A percentile compares a stretch with the other conserved stretches of the same genome.
These are phyloP conservation scores for Ilyonectria destructans DNA, from an alignment of 2,329 filamentous ascomycete genomes.

Conservation along the genomic window DNA sequence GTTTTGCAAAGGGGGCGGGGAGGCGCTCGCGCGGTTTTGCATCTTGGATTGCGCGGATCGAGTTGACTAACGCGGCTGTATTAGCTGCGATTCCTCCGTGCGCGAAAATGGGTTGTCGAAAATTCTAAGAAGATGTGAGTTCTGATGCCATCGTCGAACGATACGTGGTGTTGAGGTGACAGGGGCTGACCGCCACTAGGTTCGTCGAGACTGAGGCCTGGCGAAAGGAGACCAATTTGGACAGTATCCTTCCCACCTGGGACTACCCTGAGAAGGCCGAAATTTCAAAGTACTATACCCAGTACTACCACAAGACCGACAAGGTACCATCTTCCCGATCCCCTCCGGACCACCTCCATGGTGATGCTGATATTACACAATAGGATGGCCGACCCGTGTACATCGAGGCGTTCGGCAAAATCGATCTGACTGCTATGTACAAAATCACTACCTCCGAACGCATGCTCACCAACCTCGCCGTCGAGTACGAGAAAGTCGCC, in stretches of 20 bases:
- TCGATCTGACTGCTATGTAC: slow-evolving; percentile 91
- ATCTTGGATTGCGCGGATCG: neutral
- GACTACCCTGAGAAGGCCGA: slow-evolving; percentile 89
- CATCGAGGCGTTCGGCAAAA: slow-evolving; percentile 95
- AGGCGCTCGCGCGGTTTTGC: neutral
- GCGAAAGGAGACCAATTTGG: slow-evolving; percentile 89
- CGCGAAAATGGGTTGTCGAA: slow-evolving; percentile 94
- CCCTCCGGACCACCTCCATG: slow-evolving; percentile 11
- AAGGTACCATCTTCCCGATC: slow-evolving; percentile 68
- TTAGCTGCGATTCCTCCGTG: slow-evolving; percentile 90
- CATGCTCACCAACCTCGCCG: slow-evolving; percentile 96
- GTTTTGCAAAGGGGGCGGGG: slow-evolving; percentile 47
- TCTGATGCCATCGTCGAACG: slow-evolving; percentile 33
- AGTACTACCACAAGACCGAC: slow-evolving; percentile 99
- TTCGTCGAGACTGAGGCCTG: slow-evolving; percentile 93
- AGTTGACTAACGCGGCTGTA: slow-evolving; percentile 6
- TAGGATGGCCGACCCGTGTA: slow-evolving; percentile 97
- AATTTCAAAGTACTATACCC: slow-evolving; percentile 93
- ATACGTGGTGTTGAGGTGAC: slow-evolving; percentile 34
- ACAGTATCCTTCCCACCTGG: slow-evolving; percentile 85
- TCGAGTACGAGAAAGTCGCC: slow-evolving; percentile 97
- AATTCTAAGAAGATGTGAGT: slow-evolving; percentile 86
- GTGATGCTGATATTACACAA: slow-evolving; percentile 36
- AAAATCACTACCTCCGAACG: slow-evolving; percentile 94
- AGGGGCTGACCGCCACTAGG: slow-evolving; percentile 68